Evolutionary conservation across 768 basidiomycete genomes (phyloP).

Genomic region (Termitomyces sp.): DNA sequence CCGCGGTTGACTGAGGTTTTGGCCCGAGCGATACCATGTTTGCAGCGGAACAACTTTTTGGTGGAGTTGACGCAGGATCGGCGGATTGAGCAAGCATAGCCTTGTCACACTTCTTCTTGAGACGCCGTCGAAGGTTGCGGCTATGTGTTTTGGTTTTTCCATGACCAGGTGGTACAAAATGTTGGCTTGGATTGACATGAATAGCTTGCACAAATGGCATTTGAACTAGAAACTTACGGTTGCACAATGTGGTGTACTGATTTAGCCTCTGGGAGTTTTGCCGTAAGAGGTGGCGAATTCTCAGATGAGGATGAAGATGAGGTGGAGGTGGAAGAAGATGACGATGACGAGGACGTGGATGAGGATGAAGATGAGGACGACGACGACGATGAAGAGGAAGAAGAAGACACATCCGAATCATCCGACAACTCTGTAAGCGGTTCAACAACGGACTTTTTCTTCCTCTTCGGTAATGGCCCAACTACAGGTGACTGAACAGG

Average conservation of each 20-base stretch:
- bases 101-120: slow-evolving; percentile 21
- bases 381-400: slow-evolving; percentile 9
- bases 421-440: slow-evolving; percentile 18
- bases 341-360: slow-evolving; percentile 17
- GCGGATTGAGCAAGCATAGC: slow-evolving; percentile 1
- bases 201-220: background rate
- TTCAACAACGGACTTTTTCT: background rate
- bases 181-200: slow-evolving; percentile 1
- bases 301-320: slow-evolving; percentile 10
- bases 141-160: slow-evolving; percentile 12
- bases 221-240: slow-evolving; percentile 9
- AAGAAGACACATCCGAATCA: slow-evolving; percentile 19
- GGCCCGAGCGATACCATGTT: slow-evolving; percentile 42
- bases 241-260: background rate
- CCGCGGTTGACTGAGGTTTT: background rate
- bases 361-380: slow-evolving; percentile 26
- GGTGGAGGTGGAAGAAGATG: slow-evolving; percentile 13
- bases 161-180: slow-evolving; percentile 13
- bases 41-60: slow-evolving; percentile 27
- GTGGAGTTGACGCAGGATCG: slow-evolving; percentile 13
- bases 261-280: slow-evolving; percentile 4
- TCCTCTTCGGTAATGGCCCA: slow-evolving; percentile 2
- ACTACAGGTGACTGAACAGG: background rate
- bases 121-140: slow-evolving; percentile 6
- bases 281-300: slow-evolving; percentile 8